A percentile compares a stretch with the other conserved stretches of the same genome.
These are phyloP conservation scores for Globisporangium polare DNA, from an alignment of 352 stramenopile species.

Conservation along the genomic window DNA sequence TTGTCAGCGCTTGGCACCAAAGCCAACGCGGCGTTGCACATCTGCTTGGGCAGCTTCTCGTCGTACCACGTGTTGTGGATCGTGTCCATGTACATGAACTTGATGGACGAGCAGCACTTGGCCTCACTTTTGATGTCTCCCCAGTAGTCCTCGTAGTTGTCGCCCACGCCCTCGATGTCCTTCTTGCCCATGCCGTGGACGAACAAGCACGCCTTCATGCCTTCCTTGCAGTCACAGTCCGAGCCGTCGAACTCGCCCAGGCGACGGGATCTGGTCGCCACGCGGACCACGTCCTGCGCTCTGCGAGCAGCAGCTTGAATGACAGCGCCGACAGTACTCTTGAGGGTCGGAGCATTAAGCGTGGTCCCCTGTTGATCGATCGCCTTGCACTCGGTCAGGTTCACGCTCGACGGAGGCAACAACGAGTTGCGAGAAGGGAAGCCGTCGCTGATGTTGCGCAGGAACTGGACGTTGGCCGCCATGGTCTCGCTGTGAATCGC, in stretches of 20 bases:
- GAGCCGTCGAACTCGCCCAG: not conserved
- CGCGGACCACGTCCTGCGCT: not conserved
- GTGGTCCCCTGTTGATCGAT: not conserved
- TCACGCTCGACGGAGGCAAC: not conserved
- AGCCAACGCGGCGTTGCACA: conserved; percentile 21
- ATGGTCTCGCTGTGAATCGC: conserved; percentile 19
- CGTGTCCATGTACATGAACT: conserved; percentile 30
- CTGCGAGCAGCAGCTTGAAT: not conserved
- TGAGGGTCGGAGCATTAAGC: not conserved
- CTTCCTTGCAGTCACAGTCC: not conserved
- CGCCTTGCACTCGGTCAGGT: not conserved
- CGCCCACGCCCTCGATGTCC: not conserved
- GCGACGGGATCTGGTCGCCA: not conserved
- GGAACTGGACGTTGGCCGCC: conserved; percentile 14
- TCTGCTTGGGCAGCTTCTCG: conserved; percentile 16
- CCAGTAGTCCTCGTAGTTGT: conserved; percentile 20
- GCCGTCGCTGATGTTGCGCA: conserved; percentile 17
- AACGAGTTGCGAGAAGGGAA: conserved; percentile 13
- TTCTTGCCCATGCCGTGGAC: conserved; percentile 4
- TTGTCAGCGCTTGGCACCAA: conserved; percentile 9
- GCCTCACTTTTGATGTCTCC: conserved; percentile 14
- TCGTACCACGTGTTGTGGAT: conserved; percentile 26
- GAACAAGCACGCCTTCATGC: conserved; percentile 9
- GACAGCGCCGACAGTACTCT: not conserved
- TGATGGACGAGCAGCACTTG: conserved; percentile 26